Conservation (phyloP, 2,329 filamentous ascomycete species). For the Alternaria ventricosa region DNA sequence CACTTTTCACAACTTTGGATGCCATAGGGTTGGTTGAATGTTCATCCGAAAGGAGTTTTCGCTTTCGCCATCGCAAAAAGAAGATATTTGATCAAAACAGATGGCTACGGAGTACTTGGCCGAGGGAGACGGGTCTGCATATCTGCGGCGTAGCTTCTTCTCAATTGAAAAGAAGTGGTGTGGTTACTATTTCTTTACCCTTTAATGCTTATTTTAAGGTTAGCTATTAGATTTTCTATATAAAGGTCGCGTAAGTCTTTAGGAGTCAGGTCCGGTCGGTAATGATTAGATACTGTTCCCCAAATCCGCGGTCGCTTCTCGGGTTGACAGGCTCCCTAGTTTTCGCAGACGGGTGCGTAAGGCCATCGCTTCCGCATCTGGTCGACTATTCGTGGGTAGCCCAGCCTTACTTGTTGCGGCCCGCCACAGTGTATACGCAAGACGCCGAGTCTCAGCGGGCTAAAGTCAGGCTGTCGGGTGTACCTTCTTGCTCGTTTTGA, state of each 20-base stretch:
- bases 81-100: neutral
- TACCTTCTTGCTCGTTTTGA: neutral
- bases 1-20: neutral
- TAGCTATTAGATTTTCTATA: neutral
- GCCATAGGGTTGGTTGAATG: neutral
- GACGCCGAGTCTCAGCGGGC: slow-evolving; percentile 11
- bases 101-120: neutral
- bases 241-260: neutral
- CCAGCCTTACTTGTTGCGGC: neutral
- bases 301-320: neutral
- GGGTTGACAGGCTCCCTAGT: neutral
- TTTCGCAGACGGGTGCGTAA: neutral
- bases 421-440: slow-evolving; percentile 4
- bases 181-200: neutral
- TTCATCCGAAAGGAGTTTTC: neutral
- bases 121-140: neutral
- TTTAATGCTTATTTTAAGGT: neutral
- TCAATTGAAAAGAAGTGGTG: neutral
- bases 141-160: neutral
- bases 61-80: neutral
- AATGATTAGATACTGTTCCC: neutral
- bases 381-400: neutral
- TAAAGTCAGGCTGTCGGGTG: neutral
- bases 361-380: neutral
- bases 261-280: slow-evolving; percentile 11